Base-by-base conservation (phyloP, 192 early-diverging fungal species). In the Entomortierella chlamydospora region DNA sequence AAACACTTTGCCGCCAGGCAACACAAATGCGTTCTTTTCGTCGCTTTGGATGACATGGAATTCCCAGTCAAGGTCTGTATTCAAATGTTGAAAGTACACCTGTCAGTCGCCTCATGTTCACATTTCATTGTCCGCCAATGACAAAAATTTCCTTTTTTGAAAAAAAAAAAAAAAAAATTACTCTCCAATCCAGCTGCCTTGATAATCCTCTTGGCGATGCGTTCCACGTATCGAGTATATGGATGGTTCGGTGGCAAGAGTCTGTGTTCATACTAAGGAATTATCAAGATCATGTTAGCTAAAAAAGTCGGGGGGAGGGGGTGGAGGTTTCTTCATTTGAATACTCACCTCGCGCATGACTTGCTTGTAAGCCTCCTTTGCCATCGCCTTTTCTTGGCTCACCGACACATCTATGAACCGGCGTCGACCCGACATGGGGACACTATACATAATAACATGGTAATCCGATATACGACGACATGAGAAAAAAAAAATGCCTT, bases 1-100 rank as follows among this genome's bases (percentile, higher is more conserved):
- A 90, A 99, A 99, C 0, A 99, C 92, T 81, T 97, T 96, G 37
- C 95, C 95, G 39, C 95, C 95, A 2, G 98, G 96, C 50, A 97
- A 82, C 11, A 98, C 97, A 83, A 99, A 97, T 4, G 97, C 97
- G 82, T 98, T 99, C 68, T 82, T 86, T 78, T 96, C 90, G 2
- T 89, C 87, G 28, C 89, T 86, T 34, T 94, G 80, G 54, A 99
- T 92, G 1, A 99, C 95, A 86, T 95, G 84, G n/a, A 98, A 86
- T 54, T 97, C 94, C 98, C 98, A 99, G 8, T 94, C 81, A 17
- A 94, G 61, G 61, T 88, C 87, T 83, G 58, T 13, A 41, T 28
- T n/a, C n/a, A n/a, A n/a, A 10, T 20, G 15, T 29, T 22, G n/a
- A n/a, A n/a, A n/a, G n/a, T n/a, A n/a, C n/a, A n/a, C n/a, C n/a